Percentiles rank a stretch among this genome's conserved stretches.
These are phyloP conservation scores for Rhodocollybia butyracea DNA, from an alignment of 768 basidiomycete species.

Conservation along the genomic window DNA sequence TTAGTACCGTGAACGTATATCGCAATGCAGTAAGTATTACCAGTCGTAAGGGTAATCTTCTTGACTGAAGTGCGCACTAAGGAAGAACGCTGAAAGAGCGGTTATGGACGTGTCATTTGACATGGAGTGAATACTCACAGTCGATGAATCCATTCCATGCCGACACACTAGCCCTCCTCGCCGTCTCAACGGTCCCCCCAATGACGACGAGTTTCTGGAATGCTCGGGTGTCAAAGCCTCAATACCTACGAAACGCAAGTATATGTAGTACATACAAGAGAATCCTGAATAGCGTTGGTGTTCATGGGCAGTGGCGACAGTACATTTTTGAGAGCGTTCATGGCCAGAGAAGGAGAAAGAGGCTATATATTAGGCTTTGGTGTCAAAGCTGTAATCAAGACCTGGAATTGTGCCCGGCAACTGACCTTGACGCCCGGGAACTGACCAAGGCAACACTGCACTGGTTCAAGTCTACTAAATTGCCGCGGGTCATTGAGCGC, in stretches of 20 bases:
- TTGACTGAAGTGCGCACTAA: slow-evolving; percentile 85
- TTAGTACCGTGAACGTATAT: slow-evolving; percentile 12
- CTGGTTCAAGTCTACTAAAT: too few relatives aligned
- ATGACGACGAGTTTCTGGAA: slow-evolving; percentile 91
- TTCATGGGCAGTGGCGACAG: slow-evolving; percentile 69
- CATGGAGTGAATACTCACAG: slow-evolving; percentile 43
- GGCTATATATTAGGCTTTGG: too few relatives aligned
- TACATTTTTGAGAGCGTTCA: slow-evolving; percentile 71
- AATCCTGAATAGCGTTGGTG: slow-evolving; percentile 72
- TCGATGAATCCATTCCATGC: slow-evolving; percentile 91
- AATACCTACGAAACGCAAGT: not conserved
- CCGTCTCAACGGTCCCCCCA: slow-evolving; percentile 86
- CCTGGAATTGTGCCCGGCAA: too few relatives aligned
- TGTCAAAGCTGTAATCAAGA: too few relatives aligned
- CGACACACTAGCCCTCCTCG: slow-evolving; percentile 73
- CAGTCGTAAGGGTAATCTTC: slow-evolving; percentile 89
- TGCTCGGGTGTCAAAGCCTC: slow-evolving; percentile 11
- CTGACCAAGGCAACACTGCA: too few relatives aligned
- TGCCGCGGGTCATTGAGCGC: too few relatives aligned
- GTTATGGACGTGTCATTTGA: not conserved
- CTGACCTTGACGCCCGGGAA: too few relatives aligned
- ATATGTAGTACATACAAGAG: slow-evolving; percentile 49
- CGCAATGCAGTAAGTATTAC: slow-evolving; percentile 29
- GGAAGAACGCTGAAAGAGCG: slow-evolving; percentile 64
- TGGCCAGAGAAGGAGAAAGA: slow-evolving; percentile 31